phyloP scores from a whole-genome alignment of 1,284 basidiomycete species.

The Irpex lacteus region DNA sequence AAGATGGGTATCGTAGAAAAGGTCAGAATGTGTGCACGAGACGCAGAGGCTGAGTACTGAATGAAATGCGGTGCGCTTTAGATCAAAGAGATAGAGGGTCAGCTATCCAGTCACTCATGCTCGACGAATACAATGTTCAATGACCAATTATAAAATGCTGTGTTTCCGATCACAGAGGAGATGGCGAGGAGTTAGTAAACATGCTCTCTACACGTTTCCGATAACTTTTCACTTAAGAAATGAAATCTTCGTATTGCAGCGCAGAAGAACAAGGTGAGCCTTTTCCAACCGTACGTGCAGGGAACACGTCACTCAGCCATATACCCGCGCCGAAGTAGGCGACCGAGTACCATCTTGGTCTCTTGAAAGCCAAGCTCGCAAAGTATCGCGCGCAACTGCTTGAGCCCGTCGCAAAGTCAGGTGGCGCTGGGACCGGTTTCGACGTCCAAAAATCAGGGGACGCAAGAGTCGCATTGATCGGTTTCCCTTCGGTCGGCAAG shows the following conservation, averaged over 20 bases:
- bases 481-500: conserved; percentile 94
- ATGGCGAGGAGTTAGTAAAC: conserved; percentile 83
- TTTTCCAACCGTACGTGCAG: background rate
- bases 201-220: conserved; percentile 1
- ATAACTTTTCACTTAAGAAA: conserved; percentile 14
- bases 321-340: conserved; percentile 50
- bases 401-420: conserved; percentile 81
- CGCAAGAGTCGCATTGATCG: conserved; percentile 90
- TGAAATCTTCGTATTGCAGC: conserved; percentile 41
- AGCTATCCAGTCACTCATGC: conserved; percentile 23
- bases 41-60: background rate
- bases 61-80: conserved; percentile 26
- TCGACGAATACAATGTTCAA: conserved; percentile 6
- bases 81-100: conserved; percentile 95
- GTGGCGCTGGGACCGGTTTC: conserved; percentile 84
- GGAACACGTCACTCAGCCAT: background rate
- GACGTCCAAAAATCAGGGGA: conserved; percentile 95
- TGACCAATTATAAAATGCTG: background rate
- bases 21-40: conserved; percentile 35
- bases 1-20: conserved; percentile 91
- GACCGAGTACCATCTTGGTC: conserved; percentile 87
- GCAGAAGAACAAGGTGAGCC: conserved; percentile 83
- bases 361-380: conserved; percentile 89
- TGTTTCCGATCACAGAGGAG: conserved; percentile 61
- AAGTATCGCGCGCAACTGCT: conserved; percentile 89